A percentile compares a stretch with the other conserved stretches of the same genome.
phyloP scores from a whole-genome alignment of 768 basidiomycete genomes.

The Coprinellus aureogranulatus region DNA sequence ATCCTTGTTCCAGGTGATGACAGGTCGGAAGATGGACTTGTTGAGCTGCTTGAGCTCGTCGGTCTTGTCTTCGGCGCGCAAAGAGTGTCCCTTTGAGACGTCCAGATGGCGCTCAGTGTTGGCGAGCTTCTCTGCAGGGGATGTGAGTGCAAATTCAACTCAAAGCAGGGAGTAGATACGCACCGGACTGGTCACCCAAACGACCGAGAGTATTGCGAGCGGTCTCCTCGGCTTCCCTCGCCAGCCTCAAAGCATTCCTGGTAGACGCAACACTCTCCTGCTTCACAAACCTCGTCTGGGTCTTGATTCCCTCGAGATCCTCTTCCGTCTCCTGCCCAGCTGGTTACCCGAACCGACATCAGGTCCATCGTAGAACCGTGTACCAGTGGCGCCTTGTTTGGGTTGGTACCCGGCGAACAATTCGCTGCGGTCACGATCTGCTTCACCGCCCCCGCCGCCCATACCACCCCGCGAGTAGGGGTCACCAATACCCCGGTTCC shows the following conservation, averaged over 20 bases:
- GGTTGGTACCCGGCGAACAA: conserved; percentile 76
- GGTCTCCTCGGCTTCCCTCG: conserved; percentile 95
- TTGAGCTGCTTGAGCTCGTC: conserved; percentile 93
- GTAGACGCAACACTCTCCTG: conserved; percentile 89
- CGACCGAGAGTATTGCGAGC: conserved; percentile 79
- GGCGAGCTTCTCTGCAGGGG: conserved; percentile 71
- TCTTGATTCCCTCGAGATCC: conserved; percentile 93
- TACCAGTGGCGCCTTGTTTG: conserved; percentile 48
- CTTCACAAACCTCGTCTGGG: conserved; percentile 83
- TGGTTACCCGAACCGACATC: conserved; percentile 39
- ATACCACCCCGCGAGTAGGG: conserved; percentile 57
- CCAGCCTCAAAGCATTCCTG: conserved; percentile 88
- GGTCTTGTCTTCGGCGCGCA: conserved; percentile 88
- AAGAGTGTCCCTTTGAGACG: conserved; percentile 82
- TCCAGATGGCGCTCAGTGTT: conserved; percentile 95
- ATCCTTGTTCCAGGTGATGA: conserved; percentile 90
- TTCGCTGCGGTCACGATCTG: conserved; percentile 67
- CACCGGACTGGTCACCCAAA: conserved; percentile 93
- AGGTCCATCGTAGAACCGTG: conserved; percentile 70
- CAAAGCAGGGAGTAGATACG: conserved; percentile 18
- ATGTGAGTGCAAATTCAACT: conserved; percentile 8
- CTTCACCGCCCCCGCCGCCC: conserved; percentile 37
- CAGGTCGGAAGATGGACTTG: conserved; percentile 90
- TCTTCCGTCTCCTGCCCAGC: conserved; percentile 75
- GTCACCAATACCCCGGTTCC: conserved; percentile 57